Percentiles rank a stretch among this genome's conserved stretches.
These are phyloP conservation scores for Aspergillus fischeri DNA, from an alignment of 2,329 filamentous ascomycete genomes.

Conservation along the genomic window DNA sequence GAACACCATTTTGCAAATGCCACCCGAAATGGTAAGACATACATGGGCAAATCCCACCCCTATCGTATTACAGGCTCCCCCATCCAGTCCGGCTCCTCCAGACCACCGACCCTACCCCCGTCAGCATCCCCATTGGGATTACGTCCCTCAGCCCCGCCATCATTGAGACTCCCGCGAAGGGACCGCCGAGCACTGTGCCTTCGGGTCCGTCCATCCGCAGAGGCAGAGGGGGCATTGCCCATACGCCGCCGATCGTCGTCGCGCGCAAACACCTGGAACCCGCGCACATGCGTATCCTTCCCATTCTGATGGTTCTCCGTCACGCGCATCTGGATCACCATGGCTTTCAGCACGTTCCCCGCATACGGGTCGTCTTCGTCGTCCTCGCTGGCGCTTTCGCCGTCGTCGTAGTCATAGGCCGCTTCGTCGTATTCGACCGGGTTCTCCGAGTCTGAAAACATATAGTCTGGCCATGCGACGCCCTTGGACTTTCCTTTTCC, in stretches of 20 bases:
- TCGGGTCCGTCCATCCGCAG: slow-evolving; percentile 27
- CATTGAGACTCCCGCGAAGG: slow-evolving; percentile 21
- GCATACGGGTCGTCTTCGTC: slow-evolving; percentile 44
- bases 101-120: slow-evolving; percentile 23
- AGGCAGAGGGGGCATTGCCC: slow-evolving; percentile 29
- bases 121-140: slow-evolving; percentile 23
- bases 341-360: slow-evolving; percentile 75
- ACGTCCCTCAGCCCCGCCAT: slow-evolving; percentile 17
- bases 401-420: slow-evolving; percentile 23
- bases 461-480: slow-evolving; percentile 5
- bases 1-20: background rate
- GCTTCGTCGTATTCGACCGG: slow-evolving; percentile 22
- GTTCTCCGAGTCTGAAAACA: slow-evolving; percentile 15
- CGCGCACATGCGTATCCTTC: slow-evolving; percentile 95
- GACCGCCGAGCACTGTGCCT: slow-evolving; percentile 29
- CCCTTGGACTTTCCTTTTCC: slow-evolving; percentile 12
- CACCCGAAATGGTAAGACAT: background rate
- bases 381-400: slow-evolving; percentile 21
- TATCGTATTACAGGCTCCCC: slow-evolving; percentile 46
- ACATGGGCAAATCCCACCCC: background rate
- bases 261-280: slow-evolving; percentile 75
- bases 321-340: slow-evolving; percentile 84
- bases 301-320: slow-evolving; percentile 98
- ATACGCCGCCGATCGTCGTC: slow-evolving; percentile 37
- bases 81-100: slow-evolving; percentile 48